A percentile compares a stretch with the other conserved stretches of the same genome.
Conservation (phyloP, 73 alveolate genomes). For the Paramecium sexaurelia region DNA sequence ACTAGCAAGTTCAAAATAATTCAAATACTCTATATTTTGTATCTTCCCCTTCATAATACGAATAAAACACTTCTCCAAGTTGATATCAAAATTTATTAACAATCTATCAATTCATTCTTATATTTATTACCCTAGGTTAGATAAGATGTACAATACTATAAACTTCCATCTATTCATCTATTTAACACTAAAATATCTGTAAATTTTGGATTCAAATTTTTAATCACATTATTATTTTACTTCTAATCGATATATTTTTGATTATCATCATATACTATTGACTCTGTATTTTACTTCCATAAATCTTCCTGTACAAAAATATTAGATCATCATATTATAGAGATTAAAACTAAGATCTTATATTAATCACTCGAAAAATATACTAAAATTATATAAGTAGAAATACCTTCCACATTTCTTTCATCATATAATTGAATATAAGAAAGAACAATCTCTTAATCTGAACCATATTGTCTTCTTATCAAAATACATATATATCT, state of each 20-base stretch:
- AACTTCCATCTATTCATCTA: neutral
- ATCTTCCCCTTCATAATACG: too few relatives aligned
- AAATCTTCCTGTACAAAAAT: neutral
- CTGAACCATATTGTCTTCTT: slow-evolving; percentile 34
- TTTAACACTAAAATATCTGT: neutral
- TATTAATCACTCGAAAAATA: neutral
- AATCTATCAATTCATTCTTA: too few relatives aligned
- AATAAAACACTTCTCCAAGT: too few relatives aligned
- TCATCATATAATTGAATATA: neutral
- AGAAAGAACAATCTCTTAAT: slow-evolving; percentile 2
- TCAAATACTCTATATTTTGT: neutral
- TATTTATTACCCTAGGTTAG: too few relatives aligned
- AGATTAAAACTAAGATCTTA: neutral
- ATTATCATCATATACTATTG: neutral
- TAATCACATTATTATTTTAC: neutral
- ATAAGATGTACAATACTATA: neutral
- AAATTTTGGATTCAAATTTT: too few relatives aligned
- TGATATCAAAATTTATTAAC: too few relatives aligned
- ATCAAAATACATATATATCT: neutral
- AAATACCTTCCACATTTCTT: slow-evolving; percentile 21
- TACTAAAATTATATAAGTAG: neutral
- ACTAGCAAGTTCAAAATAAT: neutral
- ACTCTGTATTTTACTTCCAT: slow-evolving; percentile 16
- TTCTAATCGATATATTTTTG: neutral
- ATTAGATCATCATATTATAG: neutral